Evolutionary conservation across 306 rosid species (phyloP).

Genomic region (Ochetophila trinervis): DNA sequence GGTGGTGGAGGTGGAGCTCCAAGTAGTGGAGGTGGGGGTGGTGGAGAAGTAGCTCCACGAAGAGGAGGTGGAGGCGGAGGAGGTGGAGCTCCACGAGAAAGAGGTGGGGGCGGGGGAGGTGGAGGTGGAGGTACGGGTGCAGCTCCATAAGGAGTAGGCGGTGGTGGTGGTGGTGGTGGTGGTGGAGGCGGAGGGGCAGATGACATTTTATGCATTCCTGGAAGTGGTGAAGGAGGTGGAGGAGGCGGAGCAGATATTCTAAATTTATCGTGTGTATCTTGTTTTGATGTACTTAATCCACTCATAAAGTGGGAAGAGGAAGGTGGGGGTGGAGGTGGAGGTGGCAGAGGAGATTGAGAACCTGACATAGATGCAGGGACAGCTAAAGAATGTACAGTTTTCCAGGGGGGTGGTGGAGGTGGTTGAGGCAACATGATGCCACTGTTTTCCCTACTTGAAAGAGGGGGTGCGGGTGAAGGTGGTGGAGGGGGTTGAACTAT

Average conservation of each 20-base stretch:
- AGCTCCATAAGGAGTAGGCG: not conserved
- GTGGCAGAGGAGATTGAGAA: slow-evolving; percentile 19
- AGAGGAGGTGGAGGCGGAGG: slow-evolving; percentile 23
- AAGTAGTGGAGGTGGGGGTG: slow-evolving; percentile 30
- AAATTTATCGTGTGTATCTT: slow-evolving; percentile 13
- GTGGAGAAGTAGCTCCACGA: slow-evolving; percentile 29
- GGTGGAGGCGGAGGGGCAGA: slow-evolving; percentile 43
- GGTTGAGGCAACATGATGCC: slow-evolving; percentile 20
- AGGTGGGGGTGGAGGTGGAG: slow-evolving; percentile 19
- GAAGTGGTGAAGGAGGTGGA: slow-evolving; percentile 24
- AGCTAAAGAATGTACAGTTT: slow-evolving; percentile 26
- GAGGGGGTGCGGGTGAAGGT: slow-evolving; percentile 33
- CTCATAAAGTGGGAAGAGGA: slow-evolving; percentile 26
- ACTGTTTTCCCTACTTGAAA: slow-evolving; percentile 21
- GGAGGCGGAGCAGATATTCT: slow-evolving; percentile 21
- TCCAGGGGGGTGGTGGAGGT: slow-evolving; percentile 28
- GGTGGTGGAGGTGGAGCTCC: slow-evolving; percentile 33
- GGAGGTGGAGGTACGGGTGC: slow-evolving; percentile 8
- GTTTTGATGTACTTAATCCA: slow-evolving; percentile 16
- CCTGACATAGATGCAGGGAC: slow-evolving; percentile 16
- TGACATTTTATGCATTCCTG: not conserved
- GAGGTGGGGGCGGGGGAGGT: slow-evolving; percentile 19
- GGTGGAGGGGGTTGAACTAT: slow-evolving; percentile 42
- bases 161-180: slow-evolving; percentile 35
- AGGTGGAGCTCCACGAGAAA: slow-evolving; percentile 4